phyloP scores from a whole-genome alignment of 169 alveolate species.

The Eimeria praecox region DNA sequence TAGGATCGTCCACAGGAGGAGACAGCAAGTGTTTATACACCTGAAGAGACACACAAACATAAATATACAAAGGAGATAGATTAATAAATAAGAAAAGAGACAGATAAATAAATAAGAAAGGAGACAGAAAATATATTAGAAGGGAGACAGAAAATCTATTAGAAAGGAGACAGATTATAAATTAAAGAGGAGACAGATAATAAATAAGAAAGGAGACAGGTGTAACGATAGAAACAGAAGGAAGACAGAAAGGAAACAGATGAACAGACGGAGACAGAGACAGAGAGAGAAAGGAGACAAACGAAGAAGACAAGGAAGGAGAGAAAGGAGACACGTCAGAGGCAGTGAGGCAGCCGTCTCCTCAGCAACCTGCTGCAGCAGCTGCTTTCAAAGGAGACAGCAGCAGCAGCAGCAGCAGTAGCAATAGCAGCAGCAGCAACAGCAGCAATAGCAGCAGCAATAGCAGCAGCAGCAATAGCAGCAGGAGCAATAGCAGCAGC shows the following conservation, averaged over 20 bases:
- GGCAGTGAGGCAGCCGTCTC: not conserved
- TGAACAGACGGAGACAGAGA: too few species aligned
- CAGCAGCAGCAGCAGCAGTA: not conserved
- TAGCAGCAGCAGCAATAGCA: not conserved
- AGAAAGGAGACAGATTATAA: too few species aligned
- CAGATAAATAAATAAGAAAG: too few species aligned
- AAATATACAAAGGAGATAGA: not conserved
- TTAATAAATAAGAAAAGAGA: too few species aligned
- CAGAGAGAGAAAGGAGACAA: too few species aligned
- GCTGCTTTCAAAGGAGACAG: not conserved
- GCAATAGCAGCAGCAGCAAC: not conserved
- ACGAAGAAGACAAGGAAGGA: too few species aligned
- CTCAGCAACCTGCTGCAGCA: too few species aligned
- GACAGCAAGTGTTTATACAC: slow-evolving; percentile 71
- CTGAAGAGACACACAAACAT: slow-evolving; percentile 10
- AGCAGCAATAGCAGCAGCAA: not conserved
- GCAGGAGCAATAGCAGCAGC: not conserved
- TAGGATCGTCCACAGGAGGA: slow-evolving; percentile 83
- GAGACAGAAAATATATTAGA: too few species aligned
- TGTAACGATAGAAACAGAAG: too few species aligned
- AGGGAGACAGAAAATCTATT: not conserved
- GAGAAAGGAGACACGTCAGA: not conserved
- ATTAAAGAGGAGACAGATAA: not conserved
- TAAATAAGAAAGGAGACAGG: not conserved
- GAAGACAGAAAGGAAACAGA: too few species aligned